phyloP scores from a whole-genome alignment of 2,329 filamentous ascomycete genomes.

The Neophaeococcomyces aloes region DNA sequence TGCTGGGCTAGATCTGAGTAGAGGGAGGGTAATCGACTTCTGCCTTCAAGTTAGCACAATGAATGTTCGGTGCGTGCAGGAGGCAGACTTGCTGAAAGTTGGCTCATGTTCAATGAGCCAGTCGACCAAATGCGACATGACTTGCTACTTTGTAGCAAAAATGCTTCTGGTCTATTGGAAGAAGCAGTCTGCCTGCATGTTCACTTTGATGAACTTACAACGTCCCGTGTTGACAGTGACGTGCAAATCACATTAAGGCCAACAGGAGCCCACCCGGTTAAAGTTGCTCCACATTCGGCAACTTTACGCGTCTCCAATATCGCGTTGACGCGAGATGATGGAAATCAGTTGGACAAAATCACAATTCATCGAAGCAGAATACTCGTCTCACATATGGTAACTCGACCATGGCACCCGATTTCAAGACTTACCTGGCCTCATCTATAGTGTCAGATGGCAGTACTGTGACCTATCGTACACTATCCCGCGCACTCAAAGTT shows the following conservation, averaged over 20 bases:
- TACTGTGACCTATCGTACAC: slow-evolving; percentile 66
- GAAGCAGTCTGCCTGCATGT: not conserved
- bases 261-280: no score
- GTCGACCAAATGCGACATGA: slow-evolving; percentile 16
- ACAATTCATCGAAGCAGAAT: not conserved
- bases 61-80: not conserved
- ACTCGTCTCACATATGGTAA: slow-evolving; percentile 3
- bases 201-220: not conserved
- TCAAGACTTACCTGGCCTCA: slow-evolving; percentile 62
- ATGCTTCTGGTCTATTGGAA: not conserved
- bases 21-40: slow-evolving; percentile 68
- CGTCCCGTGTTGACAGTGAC: no score
- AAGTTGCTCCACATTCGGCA: slow-evolving; percentile 1
- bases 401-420: slow-evolving; percentile 39
- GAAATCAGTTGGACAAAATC: not conserved
- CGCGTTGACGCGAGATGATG: not conserved
- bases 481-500: slow-evolving; percentile 73
- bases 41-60: slow-evolving; percentile 27
- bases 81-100: slow-evolving; percentile 19
- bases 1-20: slow-evolving; percentile 79
- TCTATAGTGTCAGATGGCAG: slow-evolving; percentile 66
- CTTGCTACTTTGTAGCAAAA: not conserved
- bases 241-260: no score
- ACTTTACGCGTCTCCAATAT: not conserved
- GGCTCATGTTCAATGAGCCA: slow-evolving; percentile 22